These are phyloP conservation scores for Phytophthora macrochlamydospora DNA, from an alignment of 352 stramenopile species.

Conservation along the genomic window DNA sequence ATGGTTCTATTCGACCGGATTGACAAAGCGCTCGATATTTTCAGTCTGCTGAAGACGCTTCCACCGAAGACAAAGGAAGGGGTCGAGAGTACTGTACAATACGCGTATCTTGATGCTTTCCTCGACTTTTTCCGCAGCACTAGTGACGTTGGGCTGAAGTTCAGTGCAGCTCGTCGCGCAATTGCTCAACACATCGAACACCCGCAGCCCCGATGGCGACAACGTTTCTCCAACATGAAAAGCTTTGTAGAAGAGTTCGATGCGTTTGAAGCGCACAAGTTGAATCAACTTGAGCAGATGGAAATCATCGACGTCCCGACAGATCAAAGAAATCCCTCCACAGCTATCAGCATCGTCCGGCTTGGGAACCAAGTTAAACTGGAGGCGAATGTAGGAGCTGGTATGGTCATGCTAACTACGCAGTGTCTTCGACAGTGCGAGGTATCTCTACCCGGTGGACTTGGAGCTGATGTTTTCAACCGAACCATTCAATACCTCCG, in stretches of 20 bases:
- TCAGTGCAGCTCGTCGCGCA: conserved; percentile 41
- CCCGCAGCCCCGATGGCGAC: conserved; percentile 48
- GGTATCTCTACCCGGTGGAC: conserved; percentile 65
- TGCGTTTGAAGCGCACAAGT: conserved; percentile 25
- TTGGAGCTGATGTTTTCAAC: conserved; percentile 76
- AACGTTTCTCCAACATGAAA: conserved; percentile 47
- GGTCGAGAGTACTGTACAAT: conserved; percentile 43
- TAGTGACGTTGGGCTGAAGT: conserved; percentile 13
- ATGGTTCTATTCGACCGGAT: conserved; percentile 55
- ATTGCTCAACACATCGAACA: conserved; percentile 44
- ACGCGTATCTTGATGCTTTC: conserved; percentile 66
- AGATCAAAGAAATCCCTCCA: conserved; percentile 3
- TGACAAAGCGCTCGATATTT: conserved; percentile 37
- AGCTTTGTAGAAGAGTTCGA: conserved; percentile 57
- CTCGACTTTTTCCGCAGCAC: conserved; percentile 54
- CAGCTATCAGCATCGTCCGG: not conserved
- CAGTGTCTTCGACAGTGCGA: conserved; percentile 41
- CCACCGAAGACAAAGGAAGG: not conserved
- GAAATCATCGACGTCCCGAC: conserved; percentile 13
- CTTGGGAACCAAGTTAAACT: conserved; percentile 24
- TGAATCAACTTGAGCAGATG: conserved; percentile 20
- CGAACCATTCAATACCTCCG: conserved; percentile 59
- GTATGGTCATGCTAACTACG: conserved; percentile 33
- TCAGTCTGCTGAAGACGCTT: conserved; percentile 28
- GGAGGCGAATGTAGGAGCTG: conserved; percentile 35